phyloP scores from a whole-genome alignment of 2,329 filamentous ascomycete genomes.

The Tolypocladium inflatum region DNA sequence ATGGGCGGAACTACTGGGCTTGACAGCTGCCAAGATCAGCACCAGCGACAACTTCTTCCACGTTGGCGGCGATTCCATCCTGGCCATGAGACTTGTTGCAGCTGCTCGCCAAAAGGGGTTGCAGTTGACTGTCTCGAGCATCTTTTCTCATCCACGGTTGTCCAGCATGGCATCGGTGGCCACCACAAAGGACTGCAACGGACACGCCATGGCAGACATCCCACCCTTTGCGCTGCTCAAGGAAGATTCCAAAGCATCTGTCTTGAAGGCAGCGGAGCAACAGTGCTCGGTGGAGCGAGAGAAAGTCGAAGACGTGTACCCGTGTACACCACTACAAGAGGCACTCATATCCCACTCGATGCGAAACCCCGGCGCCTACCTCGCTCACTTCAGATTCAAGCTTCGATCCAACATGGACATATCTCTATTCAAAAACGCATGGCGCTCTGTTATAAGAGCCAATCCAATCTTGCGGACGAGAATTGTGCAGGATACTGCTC shows the following conservation, averaged over 20 bases:
- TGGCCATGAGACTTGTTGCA: conserved; percentile 30
- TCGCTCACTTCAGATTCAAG: conserved; percentile 32
- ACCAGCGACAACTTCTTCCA: conserved; percentile 35
- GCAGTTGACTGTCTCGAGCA: conserved; percentile 28
- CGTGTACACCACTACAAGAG: conserved; percentile 40
- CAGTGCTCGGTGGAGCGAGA: not conserved
- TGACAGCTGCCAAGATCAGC: conserved; percentile 15
- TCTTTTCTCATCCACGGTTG: conserved; percentile 20
- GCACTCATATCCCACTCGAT: conserved; percentile 36
- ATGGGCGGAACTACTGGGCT: conserved; percentile 5
- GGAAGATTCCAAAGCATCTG: not conserved
- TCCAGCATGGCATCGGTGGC: not conserved
- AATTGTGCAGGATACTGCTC: conserved; percentile 27
- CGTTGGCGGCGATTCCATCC: conserved; percentile 35
- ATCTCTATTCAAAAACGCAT: conserved; percentile 23
- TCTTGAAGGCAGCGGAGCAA: not conserved
- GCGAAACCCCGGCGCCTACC: conserved; percentile 33
- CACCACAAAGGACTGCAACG: not conserved
- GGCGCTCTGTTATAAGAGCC: conserved; percentile 23
- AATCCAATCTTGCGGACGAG: conserved; percentile 33
- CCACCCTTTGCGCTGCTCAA: conserved; percentile 2
- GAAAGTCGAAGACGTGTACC: conserved; percentile 36
- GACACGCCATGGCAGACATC: not conserved
- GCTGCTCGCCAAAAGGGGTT: conserved; percentile 24
- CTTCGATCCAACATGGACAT: conserved; percentile 18